phyloP scores from a whole-genome alignment of 441 rosid genomes.

The Manihot esculenta region DNA sequence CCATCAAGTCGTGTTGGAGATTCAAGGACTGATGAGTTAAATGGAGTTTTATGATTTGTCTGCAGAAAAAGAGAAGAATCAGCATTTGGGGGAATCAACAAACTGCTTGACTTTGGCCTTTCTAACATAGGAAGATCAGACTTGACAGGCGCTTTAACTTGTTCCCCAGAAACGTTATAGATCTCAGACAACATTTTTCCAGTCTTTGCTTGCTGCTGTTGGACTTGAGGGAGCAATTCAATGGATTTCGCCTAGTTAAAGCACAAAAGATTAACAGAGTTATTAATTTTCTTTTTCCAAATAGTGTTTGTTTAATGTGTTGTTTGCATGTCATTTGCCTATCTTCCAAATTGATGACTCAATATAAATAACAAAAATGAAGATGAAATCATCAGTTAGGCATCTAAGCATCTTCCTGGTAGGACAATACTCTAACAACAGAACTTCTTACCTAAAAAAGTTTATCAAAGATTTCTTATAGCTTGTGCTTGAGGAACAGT shows the following conservation, averaged over 20 bases:
- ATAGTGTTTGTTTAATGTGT: not conserved
- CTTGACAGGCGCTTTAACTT: constrained; percentile 39
- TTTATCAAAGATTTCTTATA: not conserved
- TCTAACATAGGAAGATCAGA: constrained; percentile 34
- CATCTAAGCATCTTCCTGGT: not conserved
- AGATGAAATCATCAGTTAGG: not conserved
- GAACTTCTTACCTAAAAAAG: not conserved
- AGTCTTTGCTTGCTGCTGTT: constrained; percentile 61
- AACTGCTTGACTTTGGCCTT: constrained; percentile 34
- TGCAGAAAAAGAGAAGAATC: constrained; percentile 39
- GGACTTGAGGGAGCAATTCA: constrained; percentile 63
- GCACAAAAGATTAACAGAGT: constrained; percentile 5
- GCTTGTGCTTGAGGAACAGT: not conserved
- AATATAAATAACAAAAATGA: not conserved
- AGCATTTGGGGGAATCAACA: constrained; percentile 36
- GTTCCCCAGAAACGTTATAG: constrained; percentile 35
- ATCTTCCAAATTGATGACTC: not conserved
- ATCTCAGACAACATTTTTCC: constrained; percentile 45
- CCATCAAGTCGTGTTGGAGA: constrained; percentile 36
- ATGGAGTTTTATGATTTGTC: constrained; percentile 20
- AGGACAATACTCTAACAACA: not conserved
- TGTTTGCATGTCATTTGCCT: not conserved
- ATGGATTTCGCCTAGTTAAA: constrained; percentile 64
- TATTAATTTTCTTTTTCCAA: not conserved
- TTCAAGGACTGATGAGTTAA: constrained; percentile 41